Conservation (phyloP, 768 basidiomycete species). For the Tulasnella sp. region DNA sequence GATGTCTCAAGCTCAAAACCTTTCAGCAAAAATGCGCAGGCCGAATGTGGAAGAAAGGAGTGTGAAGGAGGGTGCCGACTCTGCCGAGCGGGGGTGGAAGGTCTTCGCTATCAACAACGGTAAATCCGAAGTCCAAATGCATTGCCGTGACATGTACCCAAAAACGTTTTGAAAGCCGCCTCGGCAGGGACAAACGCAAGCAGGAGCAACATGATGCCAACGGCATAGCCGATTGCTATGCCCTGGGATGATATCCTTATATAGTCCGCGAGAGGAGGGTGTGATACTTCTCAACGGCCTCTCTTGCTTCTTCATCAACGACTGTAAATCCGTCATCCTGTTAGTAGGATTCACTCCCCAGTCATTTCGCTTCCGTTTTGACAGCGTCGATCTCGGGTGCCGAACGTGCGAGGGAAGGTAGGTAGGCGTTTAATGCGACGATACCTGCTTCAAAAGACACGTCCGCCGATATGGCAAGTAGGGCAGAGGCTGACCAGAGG, state of each 20-base stretch:
- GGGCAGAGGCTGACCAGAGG: slow-evolving; percentile 58
- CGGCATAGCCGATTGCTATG: slow-evolving; percentile 77
- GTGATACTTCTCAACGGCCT: slow-evolving; percentile 39
- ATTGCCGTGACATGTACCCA: background rate
- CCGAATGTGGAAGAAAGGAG: background rate
- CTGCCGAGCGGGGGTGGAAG: background rate
- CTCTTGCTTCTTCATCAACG: background rate
- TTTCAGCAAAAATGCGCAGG: background rate
- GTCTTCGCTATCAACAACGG: background rate
- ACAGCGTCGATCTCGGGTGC: slow-evolving; percentile 34
- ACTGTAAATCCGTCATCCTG: background rate
- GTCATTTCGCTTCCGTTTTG: background rate
- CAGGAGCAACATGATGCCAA: slow-evolving; percentile 71
- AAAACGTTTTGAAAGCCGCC: too few species aligned
- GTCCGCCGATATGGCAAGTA: slow-evolving; percentile 70
- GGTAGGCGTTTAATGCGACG: slow-evolving; percentile 87
- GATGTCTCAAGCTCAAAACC: background rate
- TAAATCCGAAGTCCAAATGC: background rate
- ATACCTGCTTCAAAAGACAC: slow-evolving; percentile 78
- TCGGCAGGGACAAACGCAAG: slow-evolving; percentile 71
- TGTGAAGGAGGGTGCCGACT: background rate
- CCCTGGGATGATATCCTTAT: slow-evolving; percentile 73
- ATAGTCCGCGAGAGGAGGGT: slow-evolving; percentile 60
- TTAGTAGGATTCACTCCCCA: background rate
- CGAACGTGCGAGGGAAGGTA: slow-evolving; percentile 62